Evolutionary conservation across 192 early-diverging fungal genomes (phyloP).

Genomic region (Podila epigama): DNA sequence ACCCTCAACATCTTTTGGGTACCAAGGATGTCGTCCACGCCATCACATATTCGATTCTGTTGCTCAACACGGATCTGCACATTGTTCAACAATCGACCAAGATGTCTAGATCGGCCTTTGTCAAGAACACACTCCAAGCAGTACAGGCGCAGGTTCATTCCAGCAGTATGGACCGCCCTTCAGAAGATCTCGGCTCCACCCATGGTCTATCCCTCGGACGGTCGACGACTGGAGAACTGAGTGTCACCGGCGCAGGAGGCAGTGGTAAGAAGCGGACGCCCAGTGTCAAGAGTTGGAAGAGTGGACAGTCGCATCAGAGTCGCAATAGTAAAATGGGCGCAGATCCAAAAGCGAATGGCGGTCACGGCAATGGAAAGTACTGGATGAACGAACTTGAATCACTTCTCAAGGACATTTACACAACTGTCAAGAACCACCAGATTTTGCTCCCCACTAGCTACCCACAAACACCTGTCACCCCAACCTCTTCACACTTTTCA

Average conservation of each 20-base stretch:
- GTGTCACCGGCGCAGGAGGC: slow-evolving; percentile 6
- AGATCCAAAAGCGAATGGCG: slow-evolving; percentile 25
- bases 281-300: slow-evolving; percentile 54
- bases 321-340: slow-evolving; percentile 22
- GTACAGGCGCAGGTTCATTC: slow-evolving; percentile 43
- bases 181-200: background rate
- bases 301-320: slow-evolving; percentile 37
- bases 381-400: slow-evolving; percentile 67
- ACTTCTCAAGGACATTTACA: slow-evolving; percentile 67
- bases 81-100: slow-evolving; percentile 77
- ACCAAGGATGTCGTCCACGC: slow-evolving; percentile 84
- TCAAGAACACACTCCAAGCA: slow-evolving; percentile 71
- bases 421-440: slow-evolving; percentile 64
- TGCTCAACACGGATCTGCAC: slow-evolving; percentile 95
- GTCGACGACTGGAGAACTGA: slow-evolving; percentile 13
- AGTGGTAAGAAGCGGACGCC: slow-evolving; percentile 34
- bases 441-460: slow-evolving; percentile 54
- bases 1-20: slow-evolving; percentile 64
- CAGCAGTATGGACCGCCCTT: background rate
- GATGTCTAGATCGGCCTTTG: slow-evolving; percentile 79
- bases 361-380: slow-evolving; percentile 33
- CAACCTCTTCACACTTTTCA: background rate
- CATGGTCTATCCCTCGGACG: slow-evolving; percentile 2
- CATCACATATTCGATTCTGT: slow-evolving; percentile 82
- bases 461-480: background rate